These are phyloP conservation scores for Monascus purpureus DNA, from an alignment of 495 filamentous ascomycete species.

Conservation along the genomic window DNA sequence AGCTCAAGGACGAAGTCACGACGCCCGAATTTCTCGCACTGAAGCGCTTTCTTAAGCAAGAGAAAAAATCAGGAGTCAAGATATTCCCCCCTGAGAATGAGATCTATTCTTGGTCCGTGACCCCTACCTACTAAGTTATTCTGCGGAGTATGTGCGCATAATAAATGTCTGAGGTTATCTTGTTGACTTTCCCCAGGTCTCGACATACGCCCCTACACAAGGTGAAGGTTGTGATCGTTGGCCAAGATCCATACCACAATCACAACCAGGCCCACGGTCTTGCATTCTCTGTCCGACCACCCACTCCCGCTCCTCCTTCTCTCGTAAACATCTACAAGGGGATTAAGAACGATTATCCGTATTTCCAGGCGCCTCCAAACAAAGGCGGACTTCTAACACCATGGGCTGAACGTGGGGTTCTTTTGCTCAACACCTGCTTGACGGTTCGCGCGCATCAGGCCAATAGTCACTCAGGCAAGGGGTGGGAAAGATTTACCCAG, in stretches of 20 bases:
- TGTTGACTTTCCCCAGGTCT: too few relatives aligned
- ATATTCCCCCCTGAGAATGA: slow-evolving; percentile 78
- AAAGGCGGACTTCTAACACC: slow-evolving; percentile 70
- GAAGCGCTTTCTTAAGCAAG: slow-evolving; percentile 74
- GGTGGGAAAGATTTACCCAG: slow-evolving; percentile 90
- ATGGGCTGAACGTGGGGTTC: slow-evolving; percentile 84
- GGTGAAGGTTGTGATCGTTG: slow-evolving; percentile 81
- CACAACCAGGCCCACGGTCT: slow-evolving; percentile 90
- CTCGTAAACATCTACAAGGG: slow-evolving; percentile 83
- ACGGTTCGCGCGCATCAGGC: slow-evolving; percentile 82
- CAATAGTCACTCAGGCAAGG: slow-evolving; percentile 65
- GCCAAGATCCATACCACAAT: slow-evolving; percentile 97
- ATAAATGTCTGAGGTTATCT: too few relatives aligned
- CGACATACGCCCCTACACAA: slow-evolving; percentile 75
- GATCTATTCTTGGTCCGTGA: slow-evolving; percentile 78
- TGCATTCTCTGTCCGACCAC: slow-evolving; percentile 84
- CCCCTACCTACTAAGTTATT: neutral
- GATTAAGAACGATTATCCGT: slow-evolving; percentile 75
- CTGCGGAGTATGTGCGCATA: neutral
- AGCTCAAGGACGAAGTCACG: slow-evolving; percentile 69
- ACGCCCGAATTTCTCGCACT: slow-evolving; percentile 67
- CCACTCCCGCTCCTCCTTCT: slow-evolving; percentile 74
- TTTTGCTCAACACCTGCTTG: slow-evolving; percentile 84
- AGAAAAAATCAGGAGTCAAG: slow-evolving; percentile 55
- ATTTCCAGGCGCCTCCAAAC: slow-evolving; percentile 59